Evolutionary conservation across 2,329 filamentous ascomycete species (phyloP).

Genomic region (Ceratocystis smalleyi): DNA sequence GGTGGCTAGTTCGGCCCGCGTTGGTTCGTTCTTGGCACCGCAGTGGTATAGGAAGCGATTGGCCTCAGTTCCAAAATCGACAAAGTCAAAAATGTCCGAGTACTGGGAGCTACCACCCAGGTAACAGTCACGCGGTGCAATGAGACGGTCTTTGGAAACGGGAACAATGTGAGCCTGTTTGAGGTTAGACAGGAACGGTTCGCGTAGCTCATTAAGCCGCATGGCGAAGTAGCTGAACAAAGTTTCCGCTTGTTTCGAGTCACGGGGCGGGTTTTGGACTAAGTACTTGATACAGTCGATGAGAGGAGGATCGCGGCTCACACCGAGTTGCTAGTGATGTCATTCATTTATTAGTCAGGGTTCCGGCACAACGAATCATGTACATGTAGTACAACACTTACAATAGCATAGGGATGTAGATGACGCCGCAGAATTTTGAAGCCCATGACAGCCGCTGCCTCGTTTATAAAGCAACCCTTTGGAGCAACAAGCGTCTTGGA

Average conservation of each 20-base stretch:
- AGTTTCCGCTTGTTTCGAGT: constrained; percentile 47
- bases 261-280: constrained; percentile 54
- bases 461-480: constrained; percentile 67
- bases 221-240: constrained; percentile 74
- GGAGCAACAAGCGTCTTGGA: constrained; percentile 52
- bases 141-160: constrained; percentile 26
- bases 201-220: constrained; percentile 57
- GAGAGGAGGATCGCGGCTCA: constrained; percentile 67
- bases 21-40: constrained; percentile 83
- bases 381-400: constrained; percentile 21
- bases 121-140: constrained; percentile 33
- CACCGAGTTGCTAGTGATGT: constrained; percentile 54
- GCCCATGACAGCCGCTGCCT: constrained; percentile 57
- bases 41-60: constrained; percentile 80
- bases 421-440: constrained; percentile 64
- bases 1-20: constrained; percentile 66
- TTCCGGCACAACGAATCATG: neutral
- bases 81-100: constrained; percentile 88
- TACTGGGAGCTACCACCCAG: constrained; percentile 57
- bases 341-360: neutral
- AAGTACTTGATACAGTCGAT: constrained; percentile 59
- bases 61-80: constrained; percentile 77
- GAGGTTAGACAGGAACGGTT: constrained; percentile 43
- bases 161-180: constrained; percentile 57
- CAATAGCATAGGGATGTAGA: constrained; percentile 58